Percentiles rank a stretch among this genome's conserved stretches.
Conservation (phyloP, 148 eudicot genomes). For the Polygonum maritimum region DNA sequence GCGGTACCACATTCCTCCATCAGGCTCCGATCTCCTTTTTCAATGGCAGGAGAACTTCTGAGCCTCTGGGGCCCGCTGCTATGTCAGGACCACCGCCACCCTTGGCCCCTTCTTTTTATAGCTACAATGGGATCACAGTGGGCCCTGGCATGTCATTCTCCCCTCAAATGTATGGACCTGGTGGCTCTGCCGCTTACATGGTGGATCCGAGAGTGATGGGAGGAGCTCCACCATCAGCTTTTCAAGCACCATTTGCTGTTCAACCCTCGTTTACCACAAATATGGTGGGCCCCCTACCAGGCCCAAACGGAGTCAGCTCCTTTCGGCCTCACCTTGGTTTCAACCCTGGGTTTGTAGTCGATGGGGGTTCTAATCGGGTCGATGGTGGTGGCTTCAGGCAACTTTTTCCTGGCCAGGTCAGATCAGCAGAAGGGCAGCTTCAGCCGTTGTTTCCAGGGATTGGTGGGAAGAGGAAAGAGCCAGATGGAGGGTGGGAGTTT, state of each 20-base stretch:
- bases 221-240: constrained; percentile 38
- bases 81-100: constrained; percentile 29
- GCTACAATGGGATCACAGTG: constrained; percentile 43
- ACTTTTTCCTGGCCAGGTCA: constrained; percentile 29
- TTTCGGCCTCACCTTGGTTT: constrained; percentile 44
- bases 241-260: constrained; percentile 29
- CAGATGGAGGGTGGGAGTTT: constrained; percentile 62
- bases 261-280: constrained; percentile 42
- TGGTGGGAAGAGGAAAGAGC: constrained; percentile 72
- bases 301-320: constrained; percentile 37
- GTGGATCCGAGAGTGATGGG: constrained; percentile 64
- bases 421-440: constrained; percentile 42
- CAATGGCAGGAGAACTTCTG: constrained; percentile 37
- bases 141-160: constrained; percentile 46
- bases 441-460: constrained; percentile 26
- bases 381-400: constrained; percentile 36
- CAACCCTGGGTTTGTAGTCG: constrained; percentile 44
- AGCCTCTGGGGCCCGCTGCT: constrained; percentile 34
- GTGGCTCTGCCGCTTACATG: constrained; percentile 59
- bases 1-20: constrained; percentile 20
- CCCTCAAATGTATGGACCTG: constrained; percentile 43
- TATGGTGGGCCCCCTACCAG: constrained; percentile 32
- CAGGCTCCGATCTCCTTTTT: constrained; percentile 18
- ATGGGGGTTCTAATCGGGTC: constrained; percentile 36
- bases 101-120: constrained; percentile 41